These are phyloP conservation scores for Podospora didyma DNA, from an alignment of 495 filamentous ascomycete species.

Conservation along the genomic window DNA sequence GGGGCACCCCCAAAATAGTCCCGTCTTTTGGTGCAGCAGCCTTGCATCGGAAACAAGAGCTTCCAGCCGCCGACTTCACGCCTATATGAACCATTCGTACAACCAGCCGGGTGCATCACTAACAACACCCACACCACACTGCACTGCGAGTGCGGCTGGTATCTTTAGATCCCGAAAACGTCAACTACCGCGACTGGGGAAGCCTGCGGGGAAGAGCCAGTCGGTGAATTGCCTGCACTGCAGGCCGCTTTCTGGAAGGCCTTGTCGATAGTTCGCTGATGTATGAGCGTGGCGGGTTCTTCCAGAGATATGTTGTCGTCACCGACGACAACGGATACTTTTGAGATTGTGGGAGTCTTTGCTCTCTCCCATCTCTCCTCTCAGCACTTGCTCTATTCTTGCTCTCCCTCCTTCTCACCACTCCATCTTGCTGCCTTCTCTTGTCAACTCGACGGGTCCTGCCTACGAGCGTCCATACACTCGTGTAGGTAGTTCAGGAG, in stretches of 20 bases:
- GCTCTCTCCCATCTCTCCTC: background rate
- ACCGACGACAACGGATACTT: background rate
- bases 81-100: background rate
- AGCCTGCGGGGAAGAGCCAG: background rate
- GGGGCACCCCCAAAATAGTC: slow-evolving; percentile 12
- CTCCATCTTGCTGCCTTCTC: background rate
- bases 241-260: background rate
- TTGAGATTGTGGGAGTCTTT: background rate
- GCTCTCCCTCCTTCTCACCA: background rate
- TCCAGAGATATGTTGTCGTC: background rate
- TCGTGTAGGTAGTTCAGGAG: background rate
- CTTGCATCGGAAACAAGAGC: slow-evolving; percentile 14
- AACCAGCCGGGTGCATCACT: background rate
- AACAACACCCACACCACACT: background rate
- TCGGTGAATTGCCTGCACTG: slow-evolving; percentile 3
- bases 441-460: background rate
- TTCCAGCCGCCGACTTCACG: slow-evolving; percentile 22
- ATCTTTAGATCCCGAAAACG: slow-evolving; percentile 15
- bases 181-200: background rate
- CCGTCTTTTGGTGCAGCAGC: slow-evolving; percentile 2
- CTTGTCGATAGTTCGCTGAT: background rate
- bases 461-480: no score
- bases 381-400: no score
- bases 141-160: slow-evolving; percentile 14
- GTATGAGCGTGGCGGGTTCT: background rate